phyloP scores from a whole-genome alignment of 139 green algal genomes.

The Tetraselmis striata region DNA sequence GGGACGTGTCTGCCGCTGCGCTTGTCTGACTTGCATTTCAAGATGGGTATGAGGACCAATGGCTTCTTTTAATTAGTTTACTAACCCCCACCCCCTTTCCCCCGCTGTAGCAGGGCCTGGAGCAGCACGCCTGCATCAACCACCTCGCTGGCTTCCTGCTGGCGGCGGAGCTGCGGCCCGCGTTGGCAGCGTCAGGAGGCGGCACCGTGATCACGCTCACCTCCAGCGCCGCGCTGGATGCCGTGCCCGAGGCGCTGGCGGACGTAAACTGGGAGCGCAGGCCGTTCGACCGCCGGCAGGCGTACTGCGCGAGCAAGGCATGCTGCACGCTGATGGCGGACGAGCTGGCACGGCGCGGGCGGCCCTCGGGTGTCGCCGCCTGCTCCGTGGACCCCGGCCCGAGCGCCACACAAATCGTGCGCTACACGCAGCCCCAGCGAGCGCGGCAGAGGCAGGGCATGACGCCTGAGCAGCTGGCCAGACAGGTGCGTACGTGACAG shows the following conservation, averaged over 20 bases:
- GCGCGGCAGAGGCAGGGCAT: neutral
- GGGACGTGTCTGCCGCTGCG: too few relatives aligned
- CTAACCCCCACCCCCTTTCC: too few relatives aligned
- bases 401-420: neutral
- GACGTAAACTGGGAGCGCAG: neutral
- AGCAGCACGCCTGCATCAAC: neutral
- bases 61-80: too few relatives aligned
- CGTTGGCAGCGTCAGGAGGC: neutral
- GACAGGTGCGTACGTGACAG: neutral
- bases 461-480: neutral
- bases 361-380: neutral
- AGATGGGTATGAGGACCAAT: too few relatives aligned
- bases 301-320: neutral
- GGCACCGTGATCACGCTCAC: neutral
- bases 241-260: neutral
- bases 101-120: neutral
- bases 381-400: neutral
- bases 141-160: neutral
- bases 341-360: neutral
- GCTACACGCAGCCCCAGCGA: neutral
- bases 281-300: neutral
- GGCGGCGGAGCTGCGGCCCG: neutral
- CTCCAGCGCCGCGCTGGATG: neutral
- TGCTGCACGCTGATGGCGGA: neutral
- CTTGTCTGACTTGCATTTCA: too few relatives aligned